These are phyloP conservation scores for Aquilaria sinensis DNA, from an alignment of 345 rosid species.

Conservation along the genomic window DNA sequence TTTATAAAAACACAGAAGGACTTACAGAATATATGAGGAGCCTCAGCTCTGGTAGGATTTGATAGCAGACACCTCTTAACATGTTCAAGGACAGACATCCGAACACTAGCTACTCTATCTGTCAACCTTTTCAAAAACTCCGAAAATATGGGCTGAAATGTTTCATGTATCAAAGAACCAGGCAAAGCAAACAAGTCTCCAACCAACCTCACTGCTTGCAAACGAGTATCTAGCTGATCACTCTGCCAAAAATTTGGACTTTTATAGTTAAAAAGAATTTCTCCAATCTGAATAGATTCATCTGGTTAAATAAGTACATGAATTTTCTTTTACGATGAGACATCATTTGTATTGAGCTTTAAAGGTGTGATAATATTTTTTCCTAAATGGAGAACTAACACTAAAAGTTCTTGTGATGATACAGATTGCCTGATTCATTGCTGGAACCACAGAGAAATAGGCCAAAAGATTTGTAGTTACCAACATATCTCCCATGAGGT, in stretches of 20 bases:
- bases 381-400: constrained; percentile 1
- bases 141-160: constrained; percentile 73
- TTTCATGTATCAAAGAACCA: constrained; percentile 51
- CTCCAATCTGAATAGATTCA: background rate
- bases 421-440: background rate
- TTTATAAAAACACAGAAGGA: constrained; percentile 16
- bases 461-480: constrained; percentile 33
- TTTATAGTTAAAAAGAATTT: constrained; percentile 18
- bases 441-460: constrained; percentile 5
- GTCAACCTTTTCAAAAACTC: constrained; percentile 93
- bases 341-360: too few species aligned
- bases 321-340: too few species aligned
- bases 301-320: too few species aligned
- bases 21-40: constrained; percentile 78
- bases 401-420: background rate
- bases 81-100: constrained; percentile 85
- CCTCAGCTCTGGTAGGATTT: constrained; percentile 66
- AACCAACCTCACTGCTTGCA: constrained; percentile 77
- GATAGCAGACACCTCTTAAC: constrained; percentile 77
- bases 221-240: constrained; percentile 80
- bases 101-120: constrained; percentile 80
- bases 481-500: constrained; percentile 94
- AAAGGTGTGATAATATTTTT: background rate
- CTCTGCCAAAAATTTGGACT: constrained; percentile 46
- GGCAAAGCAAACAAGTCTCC: constrained; percentile 88